phyloP scores from a whole-genome alignment of 2,329 filamentous ascomycete species.

The Neofusicoccum cordaticola region DNA sequence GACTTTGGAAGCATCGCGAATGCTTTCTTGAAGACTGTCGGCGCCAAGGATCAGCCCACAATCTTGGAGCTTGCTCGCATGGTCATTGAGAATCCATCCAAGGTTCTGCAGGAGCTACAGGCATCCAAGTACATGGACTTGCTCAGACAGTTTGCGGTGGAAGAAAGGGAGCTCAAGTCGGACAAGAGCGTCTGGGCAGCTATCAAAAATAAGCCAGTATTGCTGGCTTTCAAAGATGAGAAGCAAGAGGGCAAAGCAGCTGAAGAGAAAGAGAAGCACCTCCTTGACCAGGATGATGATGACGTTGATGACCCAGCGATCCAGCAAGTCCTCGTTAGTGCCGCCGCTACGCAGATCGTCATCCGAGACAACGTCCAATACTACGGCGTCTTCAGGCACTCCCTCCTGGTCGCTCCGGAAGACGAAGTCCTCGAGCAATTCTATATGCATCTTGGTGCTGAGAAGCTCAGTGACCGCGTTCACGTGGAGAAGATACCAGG shows the following conservation, averaged over 20 bases:
- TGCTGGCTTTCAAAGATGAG: conserved; percentile 77
- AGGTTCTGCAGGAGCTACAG: conserved; percentile 76
- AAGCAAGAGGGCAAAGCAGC: conserved; percentile 44
- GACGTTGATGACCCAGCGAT: conserved; percentile 34
- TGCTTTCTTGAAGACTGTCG: conserved; percentile 80
- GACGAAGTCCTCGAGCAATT: conserved; percentile 84
- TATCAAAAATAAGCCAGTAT: conserved; percentile 72
- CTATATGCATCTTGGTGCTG: conserved; percentile 76
- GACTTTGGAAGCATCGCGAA: conserved; percentile 89
- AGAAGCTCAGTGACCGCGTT: conserved; percentile 62
- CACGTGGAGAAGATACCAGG: conserved; percentile 16
- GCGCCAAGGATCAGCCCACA: conserved; percentile 87
- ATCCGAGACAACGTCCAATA: conserved; percentile 49
- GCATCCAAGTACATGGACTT: conserved; percentile 84
- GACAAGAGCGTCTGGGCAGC: conserved; percentile 75
- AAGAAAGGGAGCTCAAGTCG: conserved; percentile 65
- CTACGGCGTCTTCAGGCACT: conserved; percentile 82
- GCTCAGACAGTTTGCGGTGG: conserved; percentile 75
- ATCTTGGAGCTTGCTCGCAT: conserved; percentile 80
- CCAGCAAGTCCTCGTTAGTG: conserved; percentile 9
- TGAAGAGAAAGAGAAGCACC: conserved; percentile 41
- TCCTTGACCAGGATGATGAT: conserved; percentile 44
- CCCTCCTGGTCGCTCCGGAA: conserved; percentile 81
- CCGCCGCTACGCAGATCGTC: conserved; percentile 65
- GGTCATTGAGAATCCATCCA: conserved; percentile 78